A percentile compares a stretch with the other conserved stretches of the same genome.
Evolutionary conservation across 495 filamentous ascomycete genomes (phyloP).

Genomic region (Daldinia vernicosa): DNA sequence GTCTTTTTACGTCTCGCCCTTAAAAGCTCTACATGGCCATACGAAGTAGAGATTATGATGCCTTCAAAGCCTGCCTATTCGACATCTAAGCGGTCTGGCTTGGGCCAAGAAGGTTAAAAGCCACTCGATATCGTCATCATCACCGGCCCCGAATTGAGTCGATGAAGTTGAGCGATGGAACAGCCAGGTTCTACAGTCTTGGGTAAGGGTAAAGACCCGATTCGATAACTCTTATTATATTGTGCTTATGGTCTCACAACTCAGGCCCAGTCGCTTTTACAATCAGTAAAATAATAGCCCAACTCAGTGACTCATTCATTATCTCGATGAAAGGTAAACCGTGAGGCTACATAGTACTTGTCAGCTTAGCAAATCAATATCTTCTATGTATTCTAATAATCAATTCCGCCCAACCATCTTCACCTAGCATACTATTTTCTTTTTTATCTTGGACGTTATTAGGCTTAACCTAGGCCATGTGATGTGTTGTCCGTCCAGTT

Average conservation of each 20-base stretch:
- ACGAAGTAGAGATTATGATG: neutral
- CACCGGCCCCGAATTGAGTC: neutral
- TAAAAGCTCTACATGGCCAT: neutral
- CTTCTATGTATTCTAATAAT: neutral
- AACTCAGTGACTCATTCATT: neutral
- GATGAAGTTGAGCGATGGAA: neutral
- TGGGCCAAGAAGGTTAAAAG: neutral
- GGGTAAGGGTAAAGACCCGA: neutral
- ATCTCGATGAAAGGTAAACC: neutral
- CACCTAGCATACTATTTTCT: neutral
- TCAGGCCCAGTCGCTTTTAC: neutral
- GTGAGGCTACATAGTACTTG: neutral
- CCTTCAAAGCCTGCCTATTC: neutral
- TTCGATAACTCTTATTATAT: neutral
- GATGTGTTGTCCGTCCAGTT: neutral
- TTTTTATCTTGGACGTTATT: neutral
- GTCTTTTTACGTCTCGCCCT: neutral
- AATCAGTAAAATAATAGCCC: neutral
- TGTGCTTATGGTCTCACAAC: neutral
- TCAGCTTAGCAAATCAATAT: conserved; percentile 1
- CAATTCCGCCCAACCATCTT: neutral
- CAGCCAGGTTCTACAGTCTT: neutral
- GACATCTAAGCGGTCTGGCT: neutral
- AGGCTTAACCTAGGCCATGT: neutral
- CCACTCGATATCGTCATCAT: neutral